phyloP scores from a whole-genome alignment of 169 alveolate species.

The Cryptosporidium bovis region DNA sequence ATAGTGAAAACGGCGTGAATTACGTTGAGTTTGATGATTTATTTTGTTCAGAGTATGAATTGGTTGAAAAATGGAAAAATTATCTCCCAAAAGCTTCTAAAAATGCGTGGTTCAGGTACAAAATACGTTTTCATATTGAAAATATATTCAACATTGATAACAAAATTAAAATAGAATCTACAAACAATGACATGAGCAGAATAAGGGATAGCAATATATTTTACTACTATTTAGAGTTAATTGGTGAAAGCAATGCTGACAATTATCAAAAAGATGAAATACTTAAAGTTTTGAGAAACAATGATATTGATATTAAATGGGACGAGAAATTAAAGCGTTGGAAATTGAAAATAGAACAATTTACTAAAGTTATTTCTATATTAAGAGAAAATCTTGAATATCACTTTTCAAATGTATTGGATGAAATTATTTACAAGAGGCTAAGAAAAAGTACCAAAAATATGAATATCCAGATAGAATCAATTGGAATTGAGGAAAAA shows the following conservation, averaged over 20 bases:
- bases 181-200: background rate
- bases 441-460: background rate
- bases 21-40: too few relatives aligned
- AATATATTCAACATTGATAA: constrained; percentile 6
- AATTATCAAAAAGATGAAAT: constrained; percentile 18
- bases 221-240: constrained; percentile 12
- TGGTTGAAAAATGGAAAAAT: constrained; percentile 34
- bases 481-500: background rate
- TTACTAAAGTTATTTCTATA: constrained; percentile 13
- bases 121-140: constrained; percentile 10
- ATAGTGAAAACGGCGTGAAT: background rate
- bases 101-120: constrained; percentile 26
- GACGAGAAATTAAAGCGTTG: constrained; percentile 21
- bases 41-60: background rate
- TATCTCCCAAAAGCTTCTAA: constrained; percentile 39
- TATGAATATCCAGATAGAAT: background rate
- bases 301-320: constrained; percentile 31
- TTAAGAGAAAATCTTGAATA: constrained; percentile 26
- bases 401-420: constrained; percentile 14
- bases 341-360: constrained; percentile 26
- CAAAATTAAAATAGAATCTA: background rate
- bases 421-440: background rate
- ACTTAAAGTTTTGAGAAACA: constrained; percentile 18
- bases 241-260: constrained; percentile 1
- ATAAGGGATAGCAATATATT: background rate